These are phyloP conservation scores for Sugiyamaella mastotermitis DNA, from an alignment of 805 yeast species.

Conservation along the genomic window DNA sequence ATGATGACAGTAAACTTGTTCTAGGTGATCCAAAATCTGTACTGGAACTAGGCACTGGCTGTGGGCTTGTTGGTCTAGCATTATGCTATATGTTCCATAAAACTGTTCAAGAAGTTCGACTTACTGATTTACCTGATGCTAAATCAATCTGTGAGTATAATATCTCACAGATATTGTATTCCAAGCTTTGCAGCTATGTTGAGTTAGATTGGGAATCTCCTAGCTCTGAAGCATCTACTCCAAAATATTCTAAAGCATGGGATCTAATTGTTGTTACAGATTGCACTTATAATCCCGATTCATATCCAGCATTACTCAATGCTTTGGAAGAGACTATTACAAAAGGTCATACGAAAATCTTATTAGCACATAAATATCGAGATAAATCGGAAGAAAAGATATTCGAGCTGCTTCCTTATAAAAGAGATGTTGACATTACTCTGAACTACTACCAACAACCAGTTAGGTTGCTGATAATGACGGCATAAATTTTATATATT, in stretches of 20 bases:
- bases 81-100: conserved; percentile 22
- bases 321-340: conserved; percentile 22
- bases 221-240: conserved; percentile 5
- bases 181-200: conserved; percentile 23
- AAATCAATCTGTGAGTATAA: conserved; percentile 32
- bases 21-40: conserved; percentile 16
- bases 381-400: conserved; percentile 20
- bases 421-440: conserved; percentile 5
- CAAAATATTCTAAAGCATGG: conserved; percentile 29
- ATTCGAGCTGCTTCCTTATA: conserved; percentile 8
- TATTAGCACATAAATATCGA: conserved; percentile 31
- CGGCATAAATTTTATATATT: background rate
- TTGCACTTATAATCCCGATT: conserved; percentile 38
- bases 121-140: conserved; percentile 38
- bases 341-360: conserved; percentile 15
- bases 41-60: conserved; percentile 40
- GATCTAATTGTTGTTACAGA: conserved; percentile 37
- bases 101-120: conserved; percentile 18
- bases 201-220: conserved; percentile 36
- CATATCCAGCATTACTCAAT: conserved; percentile 32
- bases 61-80: conserved; percentile 35
- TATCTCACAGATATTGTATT: no score
- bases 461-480: conserved; percentile 10
- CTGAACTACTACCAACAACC: conserved; percentile 7
- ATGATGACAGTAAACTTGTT: background rate